phyloP scores from a whole-genome alignment of 1,139 yeast genomes.

The Entelexis paramagnoliae region DNA sequence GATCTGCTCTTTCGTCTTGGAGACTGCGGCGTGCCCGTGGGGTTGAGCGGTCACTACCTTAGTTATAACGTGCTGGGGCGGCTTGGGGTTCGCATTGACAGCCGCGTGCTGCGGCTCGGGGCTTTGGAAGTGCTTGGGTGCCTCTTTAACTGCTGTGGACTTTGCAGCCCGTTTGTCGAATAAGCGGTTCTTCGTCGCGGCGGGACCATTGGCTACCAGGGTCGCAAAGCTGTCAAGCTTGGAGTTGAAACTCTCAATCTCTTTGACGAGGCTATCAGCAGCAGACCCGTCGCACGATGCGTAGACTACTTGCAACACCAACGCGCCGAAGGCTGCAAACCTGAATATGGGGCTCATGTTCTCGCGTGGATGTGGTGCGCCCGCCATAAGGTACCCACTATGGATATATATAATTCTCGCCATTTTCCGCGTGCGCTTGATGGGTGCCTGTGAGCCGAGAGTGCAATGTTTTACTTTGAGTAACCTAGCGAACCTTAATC shows the following conservation, averaged over 20 bases:
- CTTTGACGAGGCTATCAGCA: conserved; percentile 8
- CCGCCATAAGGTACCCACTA: neutral
- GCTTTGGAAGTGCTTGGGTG: neutral
- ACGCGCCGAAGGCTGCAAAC: neutral
- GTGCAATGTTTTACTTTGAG: conserved; percentile 2
- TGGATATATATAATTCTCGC: neutral
- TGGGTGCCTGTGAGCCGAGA: neutral
- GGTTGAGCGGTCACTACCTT: neutral
- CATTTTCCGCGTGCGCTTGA: neutral
- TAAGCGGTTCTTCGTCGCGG: neutral
- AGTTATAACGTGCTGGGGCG: neutral
- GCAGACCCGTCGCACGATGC: conserved; percentile 6
- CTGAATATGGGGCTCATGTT: neutral
- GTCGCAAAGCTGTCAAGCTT: conserved; percentile 11
- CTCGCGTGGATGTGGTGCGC: neutral
- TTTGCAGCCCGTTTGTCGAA: neutral
- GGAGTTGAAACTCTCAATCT: conserved; percentile 9
- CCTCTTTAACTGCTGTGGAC: neutral
- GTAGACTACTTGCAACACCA: neutral
- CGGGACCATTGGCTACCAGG: conserved; percentile 6
- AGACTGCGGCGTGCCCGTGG: neutral
- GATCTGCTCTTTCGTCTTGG: neutral
- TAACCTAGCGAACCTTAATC: neutral
- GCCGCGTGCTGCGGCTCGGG: neutral
- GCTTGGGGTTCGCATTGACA: neutral